Evolutionary conservation across 2,329 filamentous ascomycete genomes (phyloP).

Genomic region (Moelleriella libera): DNA sequence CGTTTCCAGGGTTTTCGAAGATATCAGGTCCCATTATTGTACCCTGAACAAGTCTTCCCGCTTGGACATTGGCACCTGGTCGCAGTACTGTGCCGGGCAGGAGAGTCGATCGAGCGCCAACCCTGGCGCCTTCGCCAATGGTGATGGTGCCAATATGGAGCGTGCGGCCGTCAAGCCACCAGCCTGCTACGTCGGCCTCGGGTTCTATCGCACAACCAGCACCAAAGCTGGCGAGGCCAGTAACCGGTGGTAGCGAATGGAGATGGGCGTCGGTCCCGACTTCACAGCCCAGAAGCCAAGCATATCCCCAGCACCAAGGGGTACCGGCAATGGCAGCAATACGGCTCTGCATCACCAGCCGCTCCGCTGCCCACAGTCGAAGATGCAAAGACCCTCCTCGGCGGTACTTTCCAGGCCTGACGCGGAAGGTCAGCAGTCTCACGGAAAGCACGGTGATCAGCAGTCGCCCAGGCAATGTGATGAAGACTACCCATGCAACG

Average conservation of each 20-base stretch:
- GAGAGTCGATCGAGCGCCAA: constrained; percentile 7
- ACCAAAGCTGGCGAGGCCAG: constrained; percentile 8
- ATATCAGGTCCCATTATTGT: constrained; percentile 1
- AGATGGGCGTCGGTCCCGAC: constrained; percentile 8
- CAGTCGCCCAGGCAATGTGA: constrained; percentile 7
- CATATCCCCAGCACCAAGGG: constrained; percentile 7
- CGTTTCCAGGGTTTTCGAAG: not conserved
- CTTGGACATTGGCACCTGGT: constrained; percentile 6
- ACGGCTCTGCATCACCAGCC: constrained; percentile 3
- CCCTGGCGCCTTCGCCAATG: constrained; percentile 7
- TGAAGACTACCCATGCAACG: constrained; percentile 5
- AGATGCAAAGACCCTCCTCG: constrained; percentile 8
- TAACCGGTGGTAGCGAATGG: constrained; percentile 6
- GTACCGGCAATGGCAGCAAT: constrained; percentile 7
- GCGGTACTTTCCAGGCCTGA: constrained; percentile 7
- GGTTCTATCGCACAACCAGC: constrained; percentile 8
- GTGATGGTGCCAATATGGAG: constrained; percentile 7
- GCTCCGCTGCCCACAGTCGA: constrained; percentile 8
- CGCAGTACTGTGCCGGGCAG: constrained; percentile 7
- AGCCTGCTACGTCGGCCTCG: constrained; percentile 8
- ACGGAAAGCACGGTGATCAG: constrained; percentile 4
- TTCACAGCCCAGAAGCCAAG: constrained; percentile 7
- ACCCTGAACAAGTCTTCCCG: constrained; percentile 6
- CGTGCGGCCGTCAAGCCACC: constrained; percentile 11
- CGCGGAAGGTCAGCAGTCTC: constrained; percentile 5